These are phyloP conservation scores for Elsinoe australis DNA, from an alignment of 2,329 filamentous ascomycete species.

Conservation along the genomic window DNA sequence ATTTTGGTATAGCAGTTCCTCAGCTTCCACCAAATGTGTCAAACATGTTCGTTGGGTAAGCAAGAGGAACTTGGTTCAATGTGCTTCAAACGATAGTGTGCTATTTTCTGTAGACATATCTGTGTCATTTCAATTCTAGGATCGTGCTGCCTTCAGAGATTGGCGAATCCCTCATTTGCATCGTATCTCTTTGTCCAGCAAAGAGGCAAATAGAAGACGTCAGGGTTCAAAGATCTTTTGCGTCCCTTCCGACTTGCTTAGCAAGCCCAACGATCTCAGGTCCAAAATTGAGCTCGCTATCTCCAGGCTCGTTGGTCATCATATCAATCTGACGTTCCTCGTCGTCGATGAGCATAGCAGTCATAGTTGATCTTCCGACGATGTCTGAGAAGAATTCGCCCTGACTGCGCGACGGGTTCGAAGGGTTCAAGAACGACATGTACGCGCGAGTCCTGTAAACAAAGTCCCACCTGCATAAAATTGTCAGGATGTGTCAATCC, in stretches of 20 bases:
- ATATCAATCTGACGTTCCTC: conserved; percentile 11
- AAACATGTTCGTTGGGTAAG: too few species aligned
- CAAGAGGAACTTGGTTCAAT: too few species aligned
- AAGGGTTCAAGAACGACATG: conserved; percentile 1
- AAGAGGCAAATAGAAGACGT: too few species aligned
- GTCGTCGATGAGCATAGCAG: conserved; percentile 12
- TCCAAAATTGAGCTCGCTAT: conserved; percentile 1
- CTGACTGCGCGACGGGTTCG: not conserved
- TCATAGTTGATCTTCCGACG: conserved; percentile 9
- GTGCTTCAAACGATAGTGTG: too few species aligned
- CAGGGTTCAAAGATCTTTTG: not conserved
- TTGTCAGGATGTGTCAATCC: too few species aligned
- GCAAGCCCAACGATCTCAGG: conserved; percentile 5
- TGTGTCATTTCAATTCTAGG: too few species aligned
- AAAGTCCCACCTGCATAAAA: conserved; percentile 16
- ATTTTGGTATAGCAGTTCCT: not conserved
- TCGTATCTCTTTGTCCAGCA: too few species aligned
- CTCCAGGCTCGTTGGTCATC: conserved; percentile 13
- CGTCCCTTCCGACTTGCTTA: conserved; percentile 4
- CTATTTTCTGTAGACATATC: too few species aligned
- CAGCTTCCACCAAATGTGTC: too few species aligned
- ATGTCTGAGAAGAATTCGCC: conserved; percentile 3
- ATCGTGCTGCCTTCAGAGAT: too few species aligned
- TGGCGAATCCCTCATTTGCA: too few species aligned
- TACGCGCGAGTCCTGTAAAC: not conserved